phyloP scores from a whole-genome alignment of 495 filamentous ascomycete genomes.

The Xylaria castorea region DNA sequence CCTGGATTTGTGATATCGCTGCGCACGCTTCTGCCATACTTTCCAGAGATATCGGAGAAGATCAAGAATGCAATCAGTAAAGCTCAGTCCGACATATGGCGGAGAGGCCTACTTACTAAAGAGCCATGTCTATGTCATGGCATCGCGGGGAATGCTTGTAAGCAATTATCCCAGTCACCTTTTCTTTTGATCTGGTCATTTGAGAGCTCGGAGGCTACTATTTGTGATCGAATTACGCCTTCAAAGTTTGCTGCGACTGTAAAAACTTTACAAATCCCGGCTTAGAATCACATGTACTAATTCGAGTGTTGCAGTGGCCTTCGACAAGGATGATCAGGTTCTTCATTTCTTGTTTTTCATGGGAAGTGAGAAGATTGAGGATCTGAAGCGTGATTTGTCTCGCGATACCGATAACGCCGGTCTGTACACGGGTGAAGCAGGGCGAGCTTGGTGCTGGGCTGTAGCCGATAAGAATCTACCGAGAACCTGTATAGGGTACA shows the following conservation, averaged over 20 bases:
- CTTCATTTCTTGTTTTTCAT: conserved; percentile 35
- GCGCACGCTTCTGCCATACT: conserved; percentile 53
- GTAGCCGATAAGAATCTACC: conserved; percentile 20
- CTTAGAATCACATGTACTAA: background rate
- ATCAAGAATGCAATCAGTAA: conserved; percentile 57
- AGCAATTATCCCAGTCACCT: background rate
- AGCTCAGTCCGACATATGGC: conserved; percentile 56
- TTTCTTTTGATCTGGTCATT: background rate
- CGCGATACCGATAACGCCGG: conserved; percentile 21
- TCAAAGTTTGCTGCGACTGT: background rate
- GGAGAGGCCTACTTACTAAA: conserved; percentile 63
- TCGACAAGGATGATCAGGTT: conserved; percentile 26
- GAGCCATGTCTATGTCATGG: conserved; percentile 71
- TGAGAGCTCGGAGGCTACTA: background rate
- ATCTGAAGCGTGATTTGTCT: conserved; percentile 6
- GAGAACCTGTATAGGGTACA: conserved; percentile 35
- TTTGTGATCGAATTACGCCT: background rate
- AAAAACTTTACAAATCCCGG: background rate
- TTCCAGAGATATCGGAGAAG: conserved; percentile 50
- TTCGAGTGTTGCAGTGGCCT: conserved; percentile 35
- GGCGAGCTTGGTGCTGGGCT: conserved; percentile 36
- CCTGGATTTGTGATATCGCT: conserved; percentile 66
- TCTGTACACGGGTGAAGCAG: conserved; percentile 36
- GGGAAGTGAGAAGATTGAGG: conserved; percentile 27
- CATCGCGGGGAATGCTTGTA: conserved; percentile 63